Evolutionary conservation across 176 grass and related monocot genomes (phyloP), one percentile per base, ranked within the genome.

Genomic region (Phoenix dactylifera): DNA sequence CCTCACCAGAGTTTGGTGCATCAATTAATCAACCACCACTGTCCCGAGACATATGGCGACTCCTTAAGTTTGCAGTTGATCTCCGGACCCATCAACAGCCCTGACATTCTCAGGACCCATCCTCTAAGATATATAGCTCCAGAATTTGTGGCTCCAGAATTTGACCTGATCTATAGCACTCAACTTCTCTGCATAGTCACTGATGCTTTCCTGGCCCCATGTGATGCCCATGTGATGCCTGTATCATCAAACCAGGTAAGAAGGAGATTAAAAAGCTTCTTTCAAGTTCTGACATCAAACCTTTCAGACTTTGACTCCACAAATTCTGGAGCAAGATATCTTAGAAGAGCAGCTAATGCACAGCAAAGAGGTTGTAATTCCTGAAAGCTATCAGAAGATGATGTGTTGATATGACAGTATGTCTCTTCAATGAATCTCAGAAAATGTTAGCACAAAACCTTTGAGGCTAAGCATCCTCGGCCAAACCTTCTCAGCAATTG

Each of bases 401-500:
- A 23, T 62, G 64, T 51, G 63, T 64, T 87, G 29, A 78, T 75
- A 50, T 80, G 83, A 66, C 84, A 81, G 73, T 83, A 83, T 77
- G 83, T 78, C 79, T 97, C 87, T 51, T 97, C 92, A 72, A 97
- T 84, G 60, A 88, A 91, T 69, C 69, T 89, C 26, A 85, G 28
- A 75, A 87, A 91, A 72, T 88, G 92, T 73, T 79, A 23, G 49
- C 75, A 87, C 4, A 97, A 80, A 55, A 97, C 62, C 73, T 60
- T 88, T 97, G 56, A 77, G 75, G 60, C 35, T 72, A 74, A 97
- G 84, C 86, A 84, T 97, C 62, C 87, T 78, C 10, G 87, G 92
- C 87, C 92, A 97, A 60, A 97, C 68, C 73, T 97, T 97, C 62
- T 88, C 92, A 67, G 92, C 83, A 55, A 97, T 91, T 81, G 85